phyloP scores from a whole-genome alignment of 225 moss, liverwort and hornwort genomes.

The Asterella californica region DNA sequence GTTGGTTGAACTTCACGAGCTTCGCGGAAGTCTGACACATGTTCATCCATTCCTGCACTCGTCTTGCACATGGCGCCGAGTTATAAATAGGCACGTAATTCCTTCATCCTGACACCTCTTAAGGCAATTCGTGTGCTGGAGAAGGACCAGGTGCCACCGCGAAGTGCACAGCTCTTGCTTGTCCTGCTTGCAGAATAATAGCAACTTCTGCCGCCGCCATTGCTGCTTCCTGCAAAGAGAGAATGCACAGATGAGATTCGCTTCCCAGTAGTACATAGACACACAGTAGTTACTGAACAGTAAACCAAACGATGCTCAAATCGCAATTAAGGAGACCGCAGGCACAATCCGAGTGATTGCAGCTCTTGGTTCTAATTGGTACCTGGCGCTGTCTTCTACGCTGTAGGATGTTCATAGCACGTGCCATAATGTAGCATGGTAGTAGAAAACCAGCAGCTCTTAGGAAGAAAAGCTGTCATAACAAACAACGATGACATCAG shows the following conservation, averaged over 20 bases:
- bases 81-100: neutral
- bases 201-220: slow-evolving; percentile 58
- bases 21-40: neutral
- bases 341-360: no score
- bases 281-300: neutral
- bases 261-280: neutral
- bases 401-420: slow-evolving; percentile 60
- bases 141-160: slow-evolving; percentile 39
- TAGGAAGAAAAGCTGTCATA: slow-evolving; percentile 44
- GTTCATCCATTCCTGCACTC: neutral
- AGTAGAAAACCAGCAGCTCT: slow-evolving; percentile 55
- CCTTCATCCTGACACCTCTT: neutral
- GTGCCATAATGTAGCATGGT: slow-evolving; percentile 62
- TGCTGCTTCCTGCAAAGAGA: slow-evolving; percentile 43
- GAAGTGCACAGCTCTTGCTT: slow-evolving; percentile 44
- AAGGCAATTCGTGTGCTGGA: slow-evolving; percentile 46
- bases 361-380: neutral
- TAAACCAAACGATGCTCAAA: neutral
- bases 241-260: neutral
- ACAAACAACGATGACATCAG: neutral
- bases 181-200: slow-evolving; percentile 46
- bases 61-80: neutral
- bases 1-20: neutral
- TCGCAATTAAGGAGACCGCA: no score
- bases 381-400: slow-evolving; percentile 60